Percentiles rank a stretch among this genome's conserved stretches.
Evolutionary conservation across 371 early-diverging fungal species (phyloP).

Genomic region (Mortierella sp.): DNA sequence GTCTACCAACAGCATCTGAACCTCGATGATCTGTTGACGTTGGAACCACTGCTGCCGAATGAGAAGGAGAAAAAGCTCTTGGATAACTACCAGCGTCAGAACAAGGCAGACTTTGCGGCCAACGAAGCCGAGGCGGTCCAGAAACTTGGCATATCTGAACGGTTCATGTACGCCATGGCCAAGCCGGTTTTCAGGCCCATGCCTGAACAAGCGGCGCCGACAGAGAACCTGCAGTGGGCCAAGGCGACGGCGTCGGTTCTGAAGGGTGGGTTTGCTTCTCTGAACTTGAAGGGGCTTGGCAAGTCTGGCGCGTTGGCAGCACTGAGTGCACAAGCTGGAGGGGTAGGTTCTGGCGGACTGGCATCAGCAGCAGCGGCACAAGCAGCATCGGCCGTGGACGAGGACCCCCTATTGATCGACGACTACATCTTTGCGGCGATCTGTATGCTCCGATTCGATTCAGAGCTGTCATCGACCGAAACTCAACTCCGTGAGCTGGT

Average conservation of each 20-base stretch:
- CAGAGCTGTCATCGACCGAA: slow-evolving; percentile 30
- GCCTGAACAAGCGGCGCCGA: neutral
- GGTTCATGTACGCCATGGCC: slow-evolving; percentile 48
- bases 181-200: slow-evolving; percentile 33
- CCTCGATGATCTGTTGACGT: slow-evolving; percentile 42
- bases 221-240: slow-evolving; percentile 26
- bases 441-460: slow-evolving; percentile 43
- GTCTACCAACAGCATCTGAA: slow-evolving; percentile 29
- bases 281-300: slow-evolving; percentile 24
- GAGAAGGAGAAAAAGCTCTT: slow-evolving; percentile 39
- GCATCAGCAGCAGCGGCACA: neutral
- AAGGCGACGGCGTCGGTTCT: slow-evolving; percentile 9
- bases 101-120: slow-evolving; percentile 28
- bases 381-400: neutral
- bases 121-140: slow-evolving; percentile 34
- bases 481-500: slow-evolving; percentile 37
- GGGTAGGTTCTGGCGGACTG: neutral
- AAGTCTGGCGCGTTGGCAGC: slow-evolving; percentile 17
- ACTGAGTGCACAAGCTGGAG: neutral
- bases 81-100: slow-evolving; percentile 36
- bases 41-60: slow-evolving; percentile 44
- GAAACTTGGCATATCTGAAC: slow-evolving; percentile 39
- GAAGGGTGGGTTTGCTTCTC: slow-evolving; percentile 30
- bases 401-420: slow-evolving; percentile 35
- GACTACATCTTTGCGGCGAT: slow-evolving; percentile 48